These are phyloP conservation scores for Cercospora sp. DNA, from an alignment of 2,329 filamentous ascomycete species.

Conservation along the genomic window DNA sequence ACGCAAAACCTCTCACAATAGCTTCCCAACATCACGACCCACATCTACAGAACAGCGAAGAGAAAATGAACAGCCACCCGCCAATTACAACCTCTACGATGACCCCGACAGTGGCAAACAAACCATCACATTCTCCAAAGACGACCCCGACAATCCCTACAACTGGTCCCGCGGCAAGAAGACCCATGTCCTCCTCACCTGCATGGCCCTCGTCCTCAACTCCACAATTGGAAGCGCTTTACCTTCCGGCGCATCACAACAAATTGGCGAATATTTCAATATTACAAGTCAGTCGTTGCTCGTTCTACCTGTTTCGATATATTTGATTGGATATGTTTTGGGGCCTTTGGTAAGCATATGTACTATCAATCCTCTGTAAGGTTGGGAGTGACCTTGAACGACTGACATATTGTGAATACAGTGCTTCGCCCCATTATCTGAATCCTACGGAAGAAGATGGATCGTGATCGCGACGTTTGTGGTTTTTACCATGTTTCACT, in stretches of 20 bases:
- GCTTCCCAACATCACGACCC: not conserved
- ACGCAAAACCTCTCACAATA: not conserved
- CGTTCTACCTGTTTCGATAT: constrained; percentile 54
- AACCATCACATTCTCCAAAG: constrained; percentile 43
- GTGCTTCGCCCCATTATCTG: constrained; percentile 48
- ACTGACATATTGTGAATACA: not conserved
- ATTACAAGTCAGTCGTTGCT: constrained; percentile 49
- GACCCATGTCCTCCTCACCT: constrained; percentile 54
- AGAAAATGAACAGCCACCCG: not conserved
- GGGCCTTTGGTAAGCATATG: constrained; percentile 41
- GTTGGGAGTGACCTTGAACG: no score
- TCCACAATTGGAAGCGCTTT: constrained; percentile 67
- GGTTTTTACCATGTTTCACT: constrained; percentile 48
- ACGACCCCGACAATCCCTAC: constrained; percentile 46
- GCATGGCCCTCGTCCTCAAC: constrained; percentile 64
- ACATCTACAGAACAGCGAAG: not conserved
- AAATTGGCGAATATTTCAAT: constrained; percentile 59
- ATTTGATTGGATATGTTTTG: constrained; percentile 51
- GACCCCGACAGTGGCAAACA: constrained; percentile 10
- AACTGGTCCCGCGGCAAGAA: constrained; percentile 53
- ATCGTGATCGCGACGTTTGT: constrained; percentile 55
- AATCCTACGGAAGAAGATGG: constrained; percentile 49
- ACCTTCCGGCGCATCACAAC: constrained; percentile 62
- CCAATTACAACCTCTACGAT: not conserved
- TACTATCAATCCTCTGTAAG: no score